Evolutionary conservation across 805 yeast genomes (phyloP).

Genomic region (Saturnispora gosingensis): DNA sequence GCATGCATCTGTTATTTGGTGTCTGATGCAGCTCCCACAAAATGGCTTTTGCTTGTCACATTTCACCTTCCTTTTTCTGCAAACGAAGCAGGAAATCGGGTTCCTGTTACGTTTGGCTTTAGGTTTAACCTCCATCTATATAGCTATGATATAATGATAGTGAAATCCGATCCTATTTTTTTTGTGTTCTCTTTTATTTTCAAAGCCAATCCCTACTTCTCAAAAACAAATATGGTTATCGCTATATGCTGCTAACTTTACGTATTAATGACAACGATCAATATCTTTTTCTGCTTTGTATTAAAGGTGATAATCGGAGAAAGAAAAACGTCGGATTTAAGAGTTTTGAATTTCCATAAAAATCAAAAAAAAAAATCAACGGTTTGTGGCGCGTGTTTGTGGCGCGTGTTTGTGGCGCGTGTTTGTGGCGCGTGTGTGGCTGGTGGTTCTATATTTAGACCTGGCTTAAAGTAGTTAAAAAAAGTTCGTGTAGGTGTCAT

Average conservation of each 20-base stretch:
- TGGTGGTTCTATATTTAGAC: background rate
- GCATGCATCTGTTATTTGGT: slow-evolving; percentile 24
- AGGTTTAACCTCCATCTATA: background rate
- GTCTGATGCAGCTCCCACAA: slow-evolving; percentile 26
- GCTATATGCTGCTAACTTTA: no score
- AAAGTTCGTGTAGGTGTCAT: background rate
- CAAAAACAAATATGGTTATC: no score
- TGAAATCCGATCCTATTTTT: background rate
- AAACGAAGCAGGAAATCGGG: slow-evolving; percentile 38
- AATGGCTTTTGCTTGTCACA: slow-evolving; percentile 30
- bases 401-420: background rate
- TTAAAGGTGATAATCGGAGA: background rate
- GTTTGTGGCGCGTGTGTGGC: background rate
- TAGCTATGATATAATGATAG: background rate
- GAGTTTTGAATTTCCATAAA: background rate
- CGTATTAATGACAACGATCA: background rate
- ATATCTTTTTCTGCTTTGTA: background rate
- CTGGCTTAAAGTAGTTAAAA: background rate
- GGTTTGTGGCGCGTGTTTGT: background rate
- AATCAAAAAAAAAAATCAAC: no score
- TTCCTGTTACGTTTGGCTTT: slow-evolving; percentile 32
- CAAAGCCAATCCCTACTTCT: no score
- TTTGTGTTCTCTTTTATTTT: no score
- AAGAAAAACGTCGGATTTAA: background rate
- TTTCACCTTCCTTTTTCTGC: slow-evolving; percentile 39